These are phyloP conservation scores for Thinopyrum elongatum DNA, from an alignment of 176 grass and related monocot species.

Conservation along the genomic window DNA sequence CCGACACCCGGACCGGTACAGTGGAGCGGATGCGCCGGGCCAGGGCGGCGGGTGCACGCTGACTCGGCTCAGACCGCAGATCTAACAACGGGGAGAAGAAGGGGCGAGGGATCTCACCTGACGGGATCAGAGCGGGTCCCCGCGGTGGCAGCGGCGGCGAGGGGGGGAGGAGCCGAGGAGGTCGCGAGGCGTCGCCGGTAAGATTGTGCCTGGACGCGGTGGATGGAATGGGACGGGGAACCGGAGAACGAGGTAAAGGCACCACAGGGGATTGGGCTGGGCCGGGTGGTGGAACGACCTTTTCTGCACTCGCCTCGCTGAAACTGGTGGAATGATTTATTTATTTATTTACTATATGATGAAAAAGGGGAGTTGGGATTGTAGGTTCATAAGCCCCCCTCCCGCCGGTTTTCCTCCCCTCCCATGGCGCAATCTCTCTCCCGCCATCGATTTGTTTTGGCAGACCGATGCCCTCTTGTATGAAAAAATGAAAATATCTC, in stretches of 20 bases:
- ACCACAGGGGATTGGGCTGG: neutral
- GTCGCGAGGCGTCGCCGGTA: constrained; percentile 6
- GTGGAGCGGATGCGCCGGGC: neutral
- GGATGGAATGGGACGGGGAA: neutral
- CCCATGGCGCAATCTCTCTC: too few species aligned
- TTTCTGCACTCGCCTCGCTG: too few species aligned
- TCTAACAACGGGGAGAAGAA: neutral
- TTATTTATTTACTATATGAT: too few species aligned
- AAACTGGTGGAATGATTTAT: too few species aligned
- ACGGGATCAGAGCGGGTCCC: neutral
- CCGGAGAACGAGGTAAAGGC: neutral
- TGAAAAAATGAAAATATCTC: too few species aligned
- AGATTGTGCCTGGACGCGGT: neutral
- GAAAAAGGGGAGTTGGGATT: too few species aligned
- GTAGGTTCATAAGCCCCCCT: too few species aligned
- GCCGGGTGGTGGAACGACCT: too few species aligned
- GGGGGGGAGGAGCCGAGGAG: neutral
- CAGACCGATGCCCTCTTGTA: too few species aligned
- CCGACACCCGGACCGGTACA: neutral
- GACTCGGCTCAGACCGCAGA: neutral
- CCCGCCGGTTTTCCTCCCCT: too few species aligned
- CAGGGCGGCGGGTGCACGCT: neutral
- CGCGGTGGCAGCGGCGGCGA: neutral
- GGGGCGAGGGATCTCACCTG: constrained; percentile 18
- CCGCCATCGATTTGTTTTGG: too few species aligned